Evolutionary conservation across 2,329 filamentous ascomycete genomes (phyloP), one percentile per base, ranked within the genome.

Genomic region (Pyrenophora seminiperda): DNA sequence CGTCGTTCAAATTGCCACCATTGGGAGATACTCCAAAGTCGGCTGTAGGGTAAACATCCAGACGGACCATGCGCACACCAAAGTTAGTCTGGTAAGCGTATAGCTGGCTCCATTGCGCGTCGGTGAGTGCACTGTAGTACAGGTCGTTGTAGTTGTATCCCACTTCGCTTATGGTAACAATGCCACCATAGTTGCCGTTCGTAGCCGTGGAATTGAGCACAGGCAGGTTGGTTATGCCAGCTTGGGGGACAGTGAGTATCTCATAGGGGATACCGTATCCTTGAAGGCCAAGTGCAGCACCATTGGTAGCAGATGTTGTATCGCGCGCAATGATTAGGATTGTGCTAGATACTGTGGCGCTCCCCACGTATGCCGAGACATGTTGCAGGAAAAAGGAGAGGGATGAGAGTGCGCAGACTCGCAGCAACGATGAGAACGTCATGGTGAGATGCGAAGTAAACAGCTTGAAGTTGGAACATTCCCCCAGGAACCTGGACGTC

Each of bases 221-320:
- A 1, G 83, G 83, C 20, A 86, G 76, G 24, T 46, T 64, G 14
- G 71, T 58, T 4, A 75, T 70, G 11, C 83, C 83, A 5, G 64
- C 60, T 58, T 81, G 74, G 6, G 82, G 82, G n/a, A 86, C 81
- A 15, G 79, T 56, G 9, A 84, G 61, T 5, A 78, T 74, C 57
- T 84, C 73, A 59, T 77, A 85, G 1, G 83, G 81, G 54, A 86
- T 85, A 24, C 82, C 83, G 59, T 86, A 86, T 49, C 76, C 82
- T 61, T 82, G 79, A 7, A 86, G 76, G 18, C 83, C 83, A 10
- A 77, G 78, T 29, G 76, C 77, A 7, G 79, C 82, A 10, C 79
- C 79, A 20, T 78, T 77, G 14, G 70, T 71, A 7, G 79, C 79
- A 2, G 80, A 75, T 18, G 73, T 70, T 30, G 75, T 58, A 62